Conservation (phyloP, 2,329 filamentous ascomycete genomes). For the Amphichorda felina region DNA sequence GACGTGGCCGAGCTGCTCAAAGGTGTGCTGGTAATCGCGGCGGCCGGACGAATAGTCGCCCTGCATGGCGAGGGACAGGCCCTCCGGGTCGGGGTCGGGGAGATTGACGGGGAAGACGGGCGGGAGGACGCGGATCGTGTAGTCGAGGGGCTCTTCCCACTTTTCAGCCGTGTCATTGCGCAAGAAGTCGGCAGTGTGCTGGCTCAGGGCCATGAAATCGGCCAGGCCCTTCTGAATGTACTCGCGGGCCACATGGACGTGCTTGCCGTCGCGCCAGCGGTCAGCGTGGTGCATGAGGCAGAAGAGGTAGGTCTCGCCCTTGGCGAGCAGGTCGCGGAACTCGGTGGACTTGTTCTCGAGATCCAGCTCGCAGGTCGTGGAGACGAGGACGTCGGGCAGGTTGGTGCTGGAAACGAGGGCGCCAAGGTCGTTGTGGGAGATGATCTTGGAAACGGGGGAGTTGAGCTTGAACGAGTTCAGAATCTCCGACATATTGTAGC, state of each 20-base stretch:
- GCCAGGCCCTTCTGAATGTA: conserved; percentile 10
- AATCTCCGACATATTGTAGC: conserved; percentile 13
- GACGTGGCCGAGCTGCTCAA: conserved; percentile 11
- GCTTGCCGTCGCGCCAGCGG: conserved; percentile 10
- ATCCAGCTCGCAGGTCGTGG: conserved; percentile 15
- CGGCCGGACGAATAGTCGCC: conserved; percentile 14
- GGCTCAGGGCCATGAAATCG: conserved; percentile 14
- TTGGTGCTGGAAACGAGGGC: background rate
- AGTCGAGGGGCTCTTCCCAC: conserved; percentile 8
- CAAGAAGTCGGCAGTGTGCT: conserved; percentile 13
- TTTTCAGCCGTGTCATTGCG: conserved; percentile 9
- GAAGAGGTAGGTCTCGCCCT: conserved; percentile 11
- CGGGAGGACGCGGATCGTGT: conserved; percentile 10
- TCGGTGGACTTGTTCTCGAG: conserved; percentile 7
- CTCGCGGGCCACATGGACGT: conserved; percentile 9
- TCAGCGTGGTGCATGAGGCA: conserved; percentile 16
- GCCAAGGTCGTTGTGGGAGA: conserved; percentile 8
- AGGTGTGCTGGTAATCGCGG: conserved; percentile 13
- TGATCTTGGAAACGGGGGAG: conserved; percentile 7
- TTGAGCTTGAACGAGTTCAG: conserved; percentile 12
- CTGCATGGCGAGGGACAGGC: conserved; percentile 13
- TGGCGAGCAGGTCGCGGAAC: conserved; percentile 10
- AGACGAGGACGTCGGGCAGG: conserved; percentile 9
- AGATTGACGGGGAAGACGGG: conserved; percentile 12
- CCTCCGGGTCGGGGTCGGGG: conserved; percentile 5